Percentiles rank a stretch among this genome's conserved stretches.
Evolutionary conservation across 2,329 filamentous ascomycete genomes (phyloP).

Genomic region (Kalmusia sp.): DNA sequence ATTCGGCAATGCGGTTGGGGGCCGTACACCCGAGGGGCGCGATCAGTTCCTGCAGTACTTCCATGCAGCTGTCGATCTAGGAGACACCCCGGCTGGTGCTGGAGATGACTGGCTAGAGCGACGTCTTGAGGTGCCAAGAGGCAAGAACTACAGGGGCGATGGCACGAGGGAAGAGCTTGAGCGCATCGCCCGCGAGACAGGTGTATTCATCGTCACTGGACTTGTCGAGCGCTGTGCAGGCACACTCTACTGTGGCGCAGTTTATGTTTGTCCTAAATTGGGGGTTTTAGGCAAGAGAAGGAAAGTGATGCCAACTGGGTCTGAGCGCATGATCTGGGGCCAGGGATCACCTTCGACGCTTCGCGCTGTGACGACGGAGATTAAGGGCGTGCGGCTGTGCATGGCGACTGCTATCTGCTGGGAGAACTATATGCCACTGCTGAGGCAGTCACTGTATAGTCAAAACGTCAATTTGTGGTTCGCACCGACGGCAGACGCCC

Average conservation of each 20-base stretch:
- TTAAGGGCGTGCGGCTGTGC: slow-evolving; percentile 80
- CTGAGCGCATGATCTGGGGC: slow-evolving; percentile 86
- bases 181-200: slow-evolving; percentile 74
- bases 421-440: slow-evolving; percentile 95
- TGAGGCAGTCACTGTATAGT: slow-evolving; percentile 82
- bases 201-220: slow-evolving; percentile 82
- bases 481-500: slow-evolving; percentile 84
- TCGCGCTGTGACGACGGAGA: slow-evolving; percentile 77
- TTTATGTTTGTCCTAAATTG: slow-evolving; percentile 79
- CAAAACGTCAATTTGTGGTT: slow-evolving; percentile 94
- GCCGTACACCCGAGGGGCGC: slow-evolving; percentile 71
- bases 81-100: slow-evolving; percentile 75
- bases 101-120: slow-evolving; percentile 75
- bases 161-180: slow-evolving; percentile 84
- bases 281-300: slow-evolving; percentile 84
- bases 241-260: slow-evolving; percentile 80
- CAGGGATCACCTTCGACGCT: slow-evolving; percentile 82
- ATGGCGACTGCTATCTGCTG: slow-evolving; percentile 91
- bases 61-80: slow-evolving; percentile 78
- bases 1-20: slow-evolving; percentile 79
- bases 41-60: slow-evolving; percentile 87
- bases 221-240: slow-evolving; percentile 81
- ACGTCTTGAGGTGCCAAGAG: slow-evolving; percentile 60
- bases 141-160: slow-evolving; percentile 65
- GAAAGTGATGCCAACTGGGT: slow-evolving; percentile 91